Evolutionary conservation across 163 green algal genomes (phyloP), one percentile per base, ranked within the genome.

Genomic region (Scenedesmus sp.): DNA sequence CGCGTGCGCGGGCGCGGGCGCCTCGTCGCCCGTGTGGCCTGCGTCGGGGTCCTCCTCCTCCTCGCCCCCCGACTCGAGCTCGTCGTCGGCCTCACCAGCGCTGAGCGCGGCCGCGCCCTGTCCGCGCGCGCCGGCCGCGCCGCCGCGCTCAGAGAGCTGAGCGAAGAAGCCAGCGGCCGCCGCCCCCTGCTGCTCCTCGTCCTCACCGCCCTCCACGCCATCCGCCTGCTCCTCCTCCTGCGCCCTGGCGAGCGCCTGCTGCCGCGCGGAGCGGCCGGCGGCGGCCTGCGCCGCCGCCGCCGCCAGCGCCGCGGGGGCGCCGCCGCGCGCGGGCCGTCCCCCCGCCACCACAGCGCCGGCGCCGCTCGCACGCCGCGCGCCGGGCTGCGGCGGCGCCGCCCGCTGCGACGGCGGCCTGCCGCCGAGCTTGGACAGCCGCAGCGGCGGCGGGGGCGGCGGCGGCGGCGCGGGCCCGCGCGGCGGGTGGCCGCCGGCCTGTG

Each of bases 331-430:
- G 18, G 1, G 48, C 48, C 1, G 48, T 20, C 22, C 18, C 48
- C 48, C 64, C 22, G 64, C 42, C 44, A 33, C 66, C 33, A 33
- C 29, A 64, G 66, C 66, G 36, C 48, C 66, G 20, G 48, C 10
- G 31, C 20, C 31, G 56, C 10, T 64, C 28, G 6, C 28, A 28
- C n/a, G 56, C 28, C 39, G 56, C 28, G 28, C 56, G 36, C 26
- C 24, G 31, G 24, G 6, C n/a, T n/a, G 26, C 26, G 6, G 56
- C 29, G 13, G 20, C 28, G 28, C 56, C 39, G 56, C 56, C 28
- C 24, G 28, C 26, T 44, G 56, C 54, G 34, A 26, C 54, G 18
- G 28, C 26, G 22, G 64, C 26, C 5, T 45, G 47, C 26, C 17
- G 3, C n/a, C 20, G 13, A 70, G 60, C 60, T 69, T 48, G 4